Conservation (phyloP, 202 grass and related monocot species). For the Bolboschoenoplectus hybrid region DNA sequence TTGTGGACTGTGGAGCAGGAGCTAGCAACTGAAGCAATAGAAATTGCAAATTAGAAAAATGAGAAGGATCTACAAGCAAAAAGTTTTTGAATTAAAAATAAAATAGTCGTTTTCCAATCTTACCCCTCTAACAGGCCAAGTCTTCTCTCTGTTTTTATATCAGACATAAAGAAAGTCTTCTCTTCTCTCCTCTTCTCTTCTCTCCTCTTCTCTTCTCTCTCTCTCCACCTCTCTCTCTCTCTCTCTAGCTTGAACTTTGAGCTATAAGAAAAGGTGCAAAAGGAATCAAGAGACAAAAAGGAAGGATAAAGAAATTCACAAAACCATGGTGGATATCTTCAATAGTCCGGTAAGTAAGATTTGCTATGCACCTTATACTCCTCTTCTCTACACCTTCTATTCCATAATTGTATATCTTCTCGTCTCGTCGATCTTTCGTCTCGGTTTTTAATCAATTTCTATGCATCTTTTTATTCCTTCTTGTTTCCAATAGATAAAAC, state of each 20-base stretch:
- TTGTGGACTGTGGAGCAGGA: neutral
- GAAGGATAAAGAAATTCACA: constrained; percentile 27
- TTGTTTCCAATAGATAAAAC: neutral
- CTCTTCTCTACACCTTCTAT: neutral
- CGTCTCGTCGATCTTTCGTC: neutral
- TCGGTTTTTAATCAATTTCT: neutral
- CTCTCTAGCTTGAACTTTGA: constrained; percentile 34
- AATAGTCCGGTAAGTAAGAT: neutral
- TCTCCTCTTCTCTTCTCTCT: neutral
- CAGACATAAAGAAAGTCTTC: constrained; percentile 23
- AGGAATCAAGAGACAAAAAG: constrained; percentile 26
- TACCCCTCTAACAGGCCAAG: neutral
- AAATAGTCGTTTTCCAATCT: neutral
- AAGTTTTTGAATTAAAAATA: neutral
- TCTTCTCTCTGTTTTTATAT: constrained; percentile 37
- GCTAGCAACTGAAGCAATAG: neutral
- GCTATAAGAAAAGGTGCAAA: constrained; percentile 10
- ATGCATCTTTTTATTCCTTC: neutral
- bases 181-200: neutral
- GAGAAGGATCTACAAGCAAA: neutral
- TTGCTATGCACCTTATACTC: neutral
- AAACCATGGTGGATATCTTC: constrained; percentile 35
- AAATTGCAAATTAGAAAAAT: neutral
- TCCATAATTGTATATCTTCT: neutral
- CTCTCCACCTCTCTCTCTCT: neutral